Base-by-base conservation (phyloP, 2,329 filamentous ascomycete species). In the Cercospora beticola region DNA sequence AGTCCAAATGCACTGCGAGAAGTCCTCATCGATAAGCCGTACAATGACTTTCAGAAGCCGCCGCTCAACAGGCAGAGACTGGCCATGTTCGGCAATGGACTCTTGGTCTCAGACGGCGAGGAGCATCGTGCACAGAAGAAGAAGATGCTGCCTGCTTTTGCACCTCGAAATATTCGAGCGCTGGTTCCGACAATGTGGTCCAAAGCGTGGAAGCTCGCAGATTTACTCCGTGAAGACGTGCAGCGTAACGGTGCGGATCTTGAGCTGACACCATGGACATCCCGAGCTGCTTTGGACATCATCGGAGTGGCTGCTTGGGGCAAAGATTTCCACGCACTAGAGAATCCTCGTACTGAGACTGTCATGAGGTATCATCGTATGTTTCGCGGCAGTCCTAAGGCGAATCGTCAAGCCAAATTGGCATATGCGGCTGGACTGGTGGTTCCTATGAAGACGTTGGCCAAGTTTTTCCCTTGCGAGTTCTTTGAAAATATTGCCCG, bases 261-360 rank as follows among this genome's bases (percentile, higher is more conserved):
- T n/a, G 57, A 65, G 12, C n/a, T 68, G 5, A 21, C 31, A 8
- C 26, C 40, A 5, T 65, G 62, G 56, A 61, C 64, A 1, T 69
- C 68, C 4, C 33, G 60, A 5, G 59, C 60, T 5, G 46, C 68
- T 10, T 60, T 67, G 16, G 68, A 69, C 31, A 65, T 69, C 21
- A 67, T 69, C 31, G 68, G 68, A 5, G 54, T 67, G 10, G 68
- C 68, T 3, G 58, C 31, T 33, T 64, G 58, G 52, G 68, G 68
- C 28, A 43, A 26, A n/a, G 68, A 69, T 26, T 67, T 67, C 28
- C 12, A 57, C 12, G 62, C 67, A 12, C 30, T 68, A 4, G 26
- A 33, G 14, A 59, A 68, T 52, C 57, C 63, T 16, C 36, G 36
- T 16, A 40, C 36, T n/a, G 31, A 58, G 16, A 36, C 57, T 5